Evolutionary conservation across 768 basidiomycete genomes (phyloP).

Genomic region (Panellus pusillus): DNA sequence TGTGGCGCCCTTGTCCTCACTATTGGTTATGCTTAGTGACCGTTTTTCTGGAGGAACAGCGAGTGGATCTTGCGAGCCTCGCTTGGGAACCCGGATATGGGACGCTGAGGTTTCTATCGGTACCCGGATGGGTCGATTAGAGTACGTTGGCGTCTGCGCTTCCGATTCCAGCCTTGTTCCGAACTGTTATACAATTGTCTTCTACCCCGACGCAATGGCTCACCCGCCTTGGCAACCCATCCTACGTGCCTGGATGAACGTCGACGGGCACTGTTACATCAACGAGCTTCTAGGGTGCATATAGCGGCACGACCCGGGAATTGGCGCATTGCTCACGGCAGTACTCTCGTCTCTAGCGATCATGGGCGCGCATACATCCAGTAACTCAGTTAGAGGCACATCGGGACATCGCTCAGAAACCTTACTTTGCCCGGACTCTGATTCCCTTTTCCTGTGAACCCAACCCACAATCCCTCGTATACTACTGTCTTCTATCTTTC

Average conservation of each 20-base stretch:
- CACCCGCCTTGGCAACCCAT: neutral
- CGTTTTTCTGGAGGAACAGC: neutral
- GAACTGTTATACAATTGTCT: too few species aligned
- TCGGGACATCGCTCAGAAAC: too few species aligned
- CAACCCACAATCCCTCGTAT: too few species aligned
- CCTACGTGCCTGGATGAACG: neutral
- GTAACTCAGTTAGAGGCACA: too few species aligned
- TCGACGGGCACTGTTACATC: conserved; percentile 6
- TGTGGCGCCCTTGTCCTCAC: neutral
- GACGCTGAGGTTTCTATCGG: neutral
- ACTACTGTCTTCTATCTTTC: too few species aligned
- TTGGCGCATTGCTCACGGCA: neutral
- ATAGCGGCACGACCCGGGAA: too few species aligned
- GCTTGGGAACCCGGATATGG: neutral
- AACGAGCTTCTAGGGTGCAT: neutral
- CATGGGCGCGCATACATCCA: too few species aligned
- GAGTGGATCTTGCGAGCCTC: neutral
- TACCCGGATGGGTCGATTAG: neutral
- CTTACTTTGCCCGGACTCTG: too few species aligned
- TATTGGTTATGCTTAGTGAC: neutral
- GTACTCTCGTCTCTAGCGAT: too few species aligned
- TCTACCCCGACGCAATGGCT: neutral
- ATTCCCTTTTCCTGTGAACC: too few species aligned
- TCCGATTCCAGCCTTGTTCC: neutral
- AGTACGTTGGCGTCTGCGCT: neutral